A percentile compares a stretch with the other conserved stretches of the same genome.
Conservation (phyloP, 2,329 filamentous ascomycete species). For the Stagonosporopsis tanaceti region DNA sequence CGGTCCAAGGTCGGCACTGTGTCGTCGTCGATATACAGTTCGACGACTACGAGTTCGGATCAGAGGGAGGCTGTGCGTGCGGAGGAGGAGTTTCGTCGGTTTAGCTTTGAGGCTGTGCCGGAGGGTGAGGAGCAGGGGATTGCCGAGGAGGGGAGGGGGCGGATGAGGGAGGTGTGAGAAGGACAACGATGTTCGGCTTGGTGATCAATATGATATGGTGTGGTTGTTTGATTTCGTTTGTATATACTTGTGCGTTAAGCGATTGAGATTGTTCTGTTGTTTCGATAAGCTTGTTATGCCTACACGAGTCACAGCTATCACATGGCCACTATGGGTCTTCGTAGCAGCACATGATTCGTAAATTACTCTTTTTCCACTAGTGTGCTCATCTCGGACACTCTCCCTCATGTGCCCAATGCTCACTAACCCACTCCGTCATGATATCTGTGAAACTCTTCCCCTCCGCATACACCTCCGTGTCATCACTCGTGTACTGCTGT, state of each 20-base stretch:
- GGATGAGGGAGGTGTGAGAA: background rate
- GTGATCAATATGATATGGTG: background rate
- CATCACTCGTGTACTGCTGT: constrained; percentile 57
- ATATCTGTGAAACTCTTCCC: constrained; percentile 64
- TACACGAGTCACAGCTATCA: background rate
- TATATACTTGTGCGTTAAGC: constrained; percentile 5
- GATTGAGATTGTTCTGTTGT: background rate
- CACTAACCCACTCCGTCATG: constrained; percentile 66
- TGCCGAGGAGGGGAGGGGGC: background rate
- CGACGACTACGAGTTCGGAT: constrained; percentile 21
- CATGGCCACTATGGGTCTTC: background rate
- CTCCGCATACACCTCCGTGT: constrained; percentile 62
- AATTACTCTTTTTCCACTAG: background rate
- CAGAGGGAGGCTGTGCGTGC: constrained; percentile 21
- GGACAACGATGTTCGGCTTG: background rate
- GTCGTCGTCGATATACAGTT: constrained; percentile 17
- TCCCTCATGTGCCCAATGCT: constrained; percentile 58
- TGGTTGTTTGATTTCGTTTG: background rate
- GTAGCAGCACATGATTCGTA: background rate
- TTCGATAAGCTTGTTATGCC: background rate
- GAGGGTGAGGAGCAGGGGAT: constrained; percentile 2
- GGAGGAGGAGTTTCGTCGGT: constrained; percentile 30
- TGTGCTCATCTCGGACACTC: constrained; percentile 23
- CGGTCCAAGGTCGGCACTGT: constrained; percentile 8
- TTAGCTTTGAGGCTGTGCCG: constrained; percentile 29